Evolutionary conservation across 306 rosid species (phyloP), one percentile per base, ranked within the genome.

Genomic region (Dalbergia oliveri): DNA sequence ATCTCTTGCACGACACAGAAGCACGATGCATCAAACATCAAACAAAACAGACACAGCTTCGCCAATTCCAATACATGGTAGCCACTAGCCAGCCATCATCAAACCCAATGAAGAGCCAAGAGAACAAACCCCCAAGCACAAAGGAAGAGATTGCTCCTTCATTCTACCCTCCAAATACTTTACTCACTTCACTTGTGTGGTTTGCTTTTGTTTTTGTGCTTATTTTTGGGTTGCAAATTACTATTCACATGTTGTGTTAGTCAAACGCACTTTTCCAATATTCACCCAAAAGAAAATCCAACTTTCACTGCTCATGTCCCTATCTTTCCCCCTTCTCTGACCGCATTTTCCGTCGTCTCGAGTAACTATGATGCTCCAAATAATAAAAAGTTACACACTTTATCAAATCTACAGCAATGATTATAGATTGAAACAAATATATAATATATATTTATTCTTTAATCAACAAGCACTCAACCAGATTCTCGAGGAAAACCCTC

Each of bases 251-350:
- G 66, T 56, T 35, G 23, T 67, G 34, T 59, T 60, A 3, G 18
- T 62, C 43, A 45, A 47, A 15, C 11, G 39, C 71, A 66, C 79
- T 68, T 66, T 77, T 58, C 49, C 66, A 26, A 19, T 60, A 64
- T 69, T 68, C 66, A 21, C 58, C 82, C 81, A 68, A 69, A 74
- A 82, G 53, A 82, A 79, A 69, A 77, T 73, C 86, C 51, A 23
- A 73, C 86, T 82, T 85, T 85, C 83, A 81, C 88, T 78, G 84
- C 79, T 79, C 81, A 68, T 79, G 78, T 73, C 57, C 72, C 73
- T 19, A 35, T 78, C 87, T 83, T 79, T 84, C 84, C 87, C 81
- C 69, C 81, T 79, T 83, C 84, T 84, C 81, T 75, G 79, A 84
- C 87, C 78, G 75, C 78, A 68, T 84, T 79, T 83, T 75, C 77